phyloP scores from a whole-genome alignment of 192 early-diverging fungal species.

The Linnemannia zychae region DNA sequence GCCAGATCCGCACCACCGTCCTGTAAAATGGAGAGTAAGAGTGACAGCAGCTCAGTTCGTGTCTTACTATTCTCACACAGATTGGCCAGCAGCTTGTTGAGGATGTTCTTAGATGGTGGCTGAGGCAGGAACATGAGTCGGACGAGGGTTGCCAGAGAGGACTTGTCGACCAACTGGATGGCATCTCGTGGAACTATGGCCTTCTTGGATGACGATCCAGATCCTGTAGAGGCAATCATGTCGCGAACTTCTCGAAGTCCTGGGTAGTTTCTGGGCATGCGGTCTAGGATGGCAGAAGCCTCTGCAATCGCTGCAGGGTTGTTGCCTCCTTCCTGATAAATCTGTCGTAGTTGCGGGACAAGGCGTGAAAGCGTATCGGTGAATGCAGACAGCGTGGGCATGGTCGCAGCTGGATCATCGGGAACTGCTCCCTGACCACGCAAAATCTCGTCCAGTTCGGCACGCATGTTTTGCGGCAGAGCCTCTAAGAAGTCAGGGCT shows the following conservation, averaged over 20 bases:
- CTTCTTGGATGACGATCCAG: constrained; percentile 46
- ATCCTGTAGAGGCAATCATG: constrained; percentile 29
- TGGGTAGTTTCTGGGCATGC: constrained; percentile 28
- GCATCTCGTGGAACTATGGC: constrained; percentile 69
- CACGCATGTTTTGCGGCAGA: constrained; percentile 90
- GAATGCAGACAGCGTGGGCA: constrained; percentile 32
- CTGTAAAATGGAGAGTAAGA: constrained; percentile 88
- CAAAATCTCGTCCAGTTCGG: constrained; percentile 84
- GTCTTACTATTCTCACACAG: constrained; percentile 93
- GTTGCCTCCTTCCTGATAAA: constrained; percentile 63
- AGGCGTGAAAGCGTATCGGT: constrained; percentile 70
- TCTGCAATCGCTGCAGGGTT: constrained; percentile 63
- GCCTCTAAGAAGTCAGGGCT: constrained; percentile 92
- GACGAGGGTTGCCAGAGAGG: constrained; percentile 84
- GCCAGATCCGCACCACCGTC: constrained; percentile 84
- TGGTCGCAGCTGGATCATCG: neutral
- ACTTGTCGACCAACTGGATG: constrained; percentile 85
- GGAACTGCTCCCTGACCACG: constrained; percentile 53
- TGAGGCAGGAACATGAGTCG: constrained; percentile 92
- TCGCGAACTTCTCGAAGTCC: constrained; percentile 59
- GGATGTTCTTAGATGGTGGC: constrained; percentile 71
- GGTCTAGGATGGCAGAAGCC: constrained; percentile 56
- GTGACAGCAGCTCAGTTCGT: constrained; percentile 84
- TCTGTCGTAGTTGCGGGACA: constrained; percentile 66
- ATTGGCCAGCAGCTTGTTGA: constrained; percentile 81